Percentiles rank a stretch among this genome's conserved stretches.
These are phyloP conservation scores for Phytophthora tentaculata DNA, from an alignment of 352 stramenopile genomes.

Conservation along the genomic window DNA sequence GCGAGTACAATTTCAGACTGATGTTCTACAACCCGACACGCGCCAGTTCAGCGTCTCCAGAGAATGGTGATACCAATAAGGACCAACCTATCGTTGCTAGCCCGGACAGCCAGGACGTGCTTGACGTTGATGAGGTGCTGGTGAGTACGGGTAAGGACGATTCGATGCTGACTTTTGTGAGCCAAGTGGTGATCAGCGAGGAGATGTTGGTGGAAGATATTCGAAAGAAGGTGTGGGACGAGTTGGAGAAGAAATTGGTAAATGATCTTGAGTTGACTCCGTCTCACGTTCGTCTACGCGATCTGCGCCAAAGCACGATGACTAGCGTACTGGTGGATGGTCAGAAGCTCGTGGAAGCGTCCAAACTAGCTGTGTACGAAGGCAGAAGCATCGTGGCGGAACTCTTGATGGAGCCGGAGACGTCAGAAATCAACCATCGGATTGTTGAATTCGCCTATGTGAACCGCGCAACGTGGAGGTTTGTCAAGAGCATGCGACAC, in stretches of 20 bases:
- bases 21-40: constrained; percentile 54
- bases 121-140: constrained; percentile 71
- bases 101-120: constrained; percentile 37
- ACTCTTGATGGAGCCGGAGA: constrained; percentile 65
- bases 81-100: constrained; percentile 31
- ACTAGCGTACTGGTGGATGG: constrained; percentile 71
- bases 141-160: constrained; percentile 61
- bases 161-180: constrained; percentile 57
- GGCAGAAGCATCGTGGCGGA: constrained; percentile 75
- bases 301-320: constrained; percentile 72
- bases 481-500: constrained; percentile 57
- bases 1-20: constrained; percentile 82
- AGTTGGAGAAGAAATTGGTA: constrained; percentile 56
- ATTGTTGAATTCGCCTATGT: constrained; percentile 76
- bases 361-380: constrained; percentile 79
- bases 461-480: constrained; percentile 68
- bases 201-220: constrained; percentile 81
- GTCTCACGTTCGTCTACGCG: constrained; percentile 64
- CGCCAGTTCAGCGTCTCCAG: constrained; percentile 4
- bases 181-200: constrained; percentile 75
- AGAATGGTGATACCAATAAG: constrained; percentile 24
- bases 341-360: constrained; percentile 66
- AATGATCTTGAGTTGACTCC: constrained; percentile 36
- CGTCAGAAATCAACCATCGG: constrained; percentile 49
- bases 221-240: constrained; percentile 51